Evolutionary conservation across 768 basidiomycete species (phyloP), one percentile per base, ranked within the genome.

Genomic region (Calocybe indica): DNA sequence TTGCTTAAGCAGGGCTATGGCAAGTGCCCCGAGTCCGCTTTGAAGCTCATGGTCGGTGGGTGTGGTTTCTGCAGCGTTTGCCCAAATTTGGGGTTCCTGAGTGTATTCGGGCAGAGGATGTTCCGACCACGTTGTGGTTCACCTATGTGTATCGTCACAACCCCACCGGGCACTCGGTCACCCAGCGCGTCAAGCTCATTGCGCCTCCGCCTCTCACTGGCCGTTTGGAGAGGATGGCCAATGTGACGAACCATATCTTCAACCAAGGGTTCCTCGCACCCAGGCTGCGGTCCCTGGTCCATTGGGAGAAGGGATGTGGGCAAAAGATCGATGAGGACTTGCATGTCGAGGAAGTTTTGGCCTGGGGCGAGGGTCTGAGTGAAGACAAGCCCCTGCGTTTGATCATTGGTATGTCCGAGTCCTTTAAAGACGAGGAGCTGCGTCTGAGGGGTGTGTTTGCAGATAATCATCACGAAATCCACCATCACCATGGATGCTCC

Each of bases 171-270:
- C 62, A 63, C 31, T 55, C 60, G 12, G 66, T 72, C 33, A 61
- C 64, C n/a, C 76, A 76, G 53, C 72, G 72, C 31, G 52, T 75
- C 51, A 71, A 68, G 58, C 62, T 75, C 35, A 63, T 68, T 35
- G 49, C 51, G 36, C 34, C 52, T 11, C 52, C 64, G 35, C 52
- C 51, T 12, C 40, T 10, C 13, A 32, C 34, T 2, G 50, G 48
- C 32, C 67, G 60, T 54, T 59, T 70, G 43, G 72, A 71, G 50
- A 58, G 62, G 22, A 50, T 76, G 14, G 72, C 72, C n/a, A 68
- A 76, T 47, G 52, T 76, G 46, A 75, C 73, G 43, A 77, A 76
- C 63, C 50, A 75, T 48, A 62, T 76, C 53, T 78, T 77, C 59
- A 51, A 41, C 15, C 62, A 63, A 33, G 68, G 69, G 1, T 78